Conservation (phyloP, 345 rosid species). For the Populus euphratica region DNA sequence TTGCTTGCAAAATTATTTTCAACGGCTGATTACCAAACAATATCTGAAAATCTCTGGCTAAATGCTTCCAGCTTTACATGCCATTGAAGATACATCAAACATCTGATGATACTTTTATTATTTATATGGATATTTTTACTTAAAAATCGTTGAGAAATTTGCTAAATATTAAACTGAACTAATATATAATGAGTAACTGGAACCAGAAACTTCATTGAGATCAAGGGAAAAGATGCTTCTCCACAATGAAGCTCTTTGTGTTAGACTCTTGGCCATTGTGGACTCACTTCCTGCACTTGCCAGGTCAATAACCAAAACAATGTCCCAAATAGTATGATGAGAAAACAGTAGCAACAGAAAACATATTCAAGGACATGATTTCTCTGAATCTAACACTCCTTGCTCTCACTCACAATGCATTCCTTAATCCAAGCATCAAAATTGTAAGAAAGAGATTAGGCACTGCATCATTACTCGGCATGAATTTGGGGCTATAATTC, state of each 20-base stretch:
- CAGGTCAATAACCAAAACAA: not conserved
- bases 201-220: not conserved
- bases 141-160: not conserved
- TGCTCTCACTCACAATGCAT: not conserved
- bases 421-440: not conserved
- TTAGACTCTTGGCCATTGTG: constrained; percentile 84
- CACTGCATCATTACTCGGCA: not conserved
- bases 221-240: not conserved
- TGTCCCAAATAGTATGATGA: not conserved
- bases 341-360: not conserved
- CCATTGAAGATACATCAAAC: not conserved
- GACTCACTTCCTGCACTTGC: constrained; percentile 77
- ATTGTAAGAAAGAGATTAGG: not conserved
- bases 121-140: not conserved
- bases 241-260: not conserved
- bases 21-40: not conserved
- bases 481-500: not conserved
- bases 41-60: not conserved
- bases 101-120: not conserved
- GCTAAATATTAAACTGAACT: not conserved
- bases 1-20: too few relatives aligned
- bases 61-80: not conserved
- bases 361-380: not conserved
- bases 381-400: not conserved
- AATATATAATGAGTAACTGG: not conserved